These are phyloP conservation scores for Hortaea sp. DNA, from an alignment of 2,329 filamentous ascomycete genomes.

Conservation along the genomic window DNA sequence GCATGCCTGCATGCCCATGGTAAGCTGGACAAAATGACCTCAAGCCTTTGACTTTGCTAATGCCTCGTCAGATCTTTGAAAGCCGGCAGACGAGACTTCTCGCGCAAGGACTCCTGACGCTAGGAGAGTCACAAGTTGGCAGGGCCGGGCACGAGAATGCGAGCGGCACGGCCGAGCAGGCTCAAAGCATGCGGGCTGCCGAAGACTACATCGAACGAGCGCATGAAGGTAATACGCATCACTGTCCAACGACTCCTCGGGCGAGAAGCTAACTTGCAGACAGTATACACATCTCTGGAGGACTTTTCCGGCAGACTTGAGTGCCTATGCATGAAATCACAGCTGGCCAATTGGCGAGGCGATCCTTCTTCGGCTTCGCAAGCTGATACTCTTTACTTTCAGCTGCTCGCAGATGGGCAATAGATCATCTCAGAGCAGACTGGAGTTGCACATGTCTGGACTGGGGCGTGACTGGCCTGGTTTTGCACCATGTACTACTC, in stretches of 20 bases:
- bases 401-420: constrained; percentile 5
- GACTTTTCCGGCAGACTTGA: constrained; percentile 64
- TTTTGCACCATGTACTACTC: no score
- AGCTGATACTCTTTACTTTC: constrained; percentile 14
- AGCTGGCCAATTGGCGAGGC: constrained; percentile 60
- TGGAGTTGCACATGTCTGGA: no score
- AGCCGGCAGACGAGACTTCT: constrained; percentile 52
- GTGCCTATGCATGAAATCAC: constrained; percentile 72
- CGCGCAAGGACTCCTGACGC: constrained; percentile 56
- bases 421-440: no score
- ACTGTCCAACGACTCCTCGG: background rate
- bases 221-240: constrained; percentile 21
- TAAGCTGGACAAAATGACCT: constrained; percentile 23
- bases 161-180: constrained; percentile 16
- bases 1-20: constrained; percentile 61
- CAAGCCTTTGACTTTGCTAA: background rate
- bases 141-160: constrained; percentile 49
- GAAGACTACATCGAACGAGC: constrained; percentile 20
- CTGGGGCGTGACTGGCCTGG: no score
- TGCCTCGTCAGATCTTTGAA: constrained; percentile 44
- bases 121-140: constrained; percentile 73
- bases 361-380: constrained; percentile 33
- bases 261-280: background rate
- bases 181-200: constrained; percentile 16
- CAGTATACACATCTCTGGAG: constrained; percentile 55